Percentiles rank a stretch among this genome's conserved stretches.
These are phyloP conservation scores for Yamadazyma kanchanaburiensis DNA, from an alignment of 1,139 yeast genomes.

Conservation along the genomic window DNA sequence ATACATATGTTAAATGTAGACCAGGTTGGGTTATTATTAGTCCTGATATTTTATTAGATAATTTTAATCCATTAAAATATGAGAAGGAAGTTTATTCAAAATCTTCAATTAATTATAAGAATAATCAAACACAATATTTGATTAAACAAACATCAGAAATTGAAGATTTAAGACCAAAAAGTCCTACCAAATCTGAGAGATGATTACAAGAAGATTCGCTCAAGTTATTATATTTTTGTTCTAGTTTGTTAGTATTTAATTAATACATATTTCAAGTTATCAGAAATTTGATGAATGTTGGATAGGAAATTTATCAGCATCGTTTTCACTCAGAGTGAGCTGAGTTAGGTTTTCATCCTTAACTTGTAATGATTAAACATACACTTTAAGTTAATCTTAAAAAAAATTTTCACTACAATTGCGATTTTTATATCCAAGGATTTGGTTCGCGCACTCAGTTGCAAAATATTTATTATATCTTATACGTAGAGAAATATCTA, in stretches of 20 bases:
- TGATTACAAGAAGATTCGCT: slow-evolving; percentile 1
- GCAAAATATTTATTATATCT: neutral
- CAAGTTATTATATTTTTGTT: neutral
- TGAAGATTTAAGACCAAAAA: slow-evolving; percentile 78
- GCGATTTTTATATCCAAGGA: neutral
- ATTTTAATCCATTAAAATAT: slow-evolving; percentile 46
- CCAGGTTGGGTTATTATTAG: slow-evolving; percentile 91
- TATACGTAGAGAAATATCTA: slow-evolving; percentile 4
- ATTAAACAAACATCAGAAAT: slow-evolving; percentile 71
- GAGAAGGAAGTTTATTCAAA: slow-evolving; percentile 30
- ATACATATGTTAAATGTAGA: slow-evolving; percentile 52
- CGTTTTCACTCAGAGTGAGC: slow-evolving; percentile 53
- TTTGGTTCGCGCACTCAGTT: slow-evolving; percentile 1
- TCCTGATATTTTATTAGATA: slow-evolving; percentile 76
- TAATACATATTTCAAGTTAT: slow-evolving; percentile 10
- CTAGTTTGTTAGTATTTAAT: neutral
- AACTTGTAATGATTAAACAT: slow-evolving; percentile 8
- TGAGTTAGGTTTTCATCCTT: slow-evolving; percentile 52
- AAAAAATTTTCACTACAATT: neutral
- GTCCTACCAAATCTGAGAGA: slow-evolving; percentile 40
- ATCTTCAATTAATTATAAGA: slow-evolving; percentile 30
- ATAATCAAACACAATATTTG: slow-evolving; percentile 32
- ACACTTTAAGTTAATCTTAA: slow-evolving; percentile 4
- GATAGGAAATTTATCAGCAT: slow-evolving; percentile 47
- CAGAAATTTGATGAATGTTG: slow-evolving; percentile 44